A percentile compares a stretch with the other conserved stretches of the same genome.
These are phyloP conservation scores for Casuarina glauca DNA, from an alignment of 306 rosid species.

Conservation along the genomic window DNA sequence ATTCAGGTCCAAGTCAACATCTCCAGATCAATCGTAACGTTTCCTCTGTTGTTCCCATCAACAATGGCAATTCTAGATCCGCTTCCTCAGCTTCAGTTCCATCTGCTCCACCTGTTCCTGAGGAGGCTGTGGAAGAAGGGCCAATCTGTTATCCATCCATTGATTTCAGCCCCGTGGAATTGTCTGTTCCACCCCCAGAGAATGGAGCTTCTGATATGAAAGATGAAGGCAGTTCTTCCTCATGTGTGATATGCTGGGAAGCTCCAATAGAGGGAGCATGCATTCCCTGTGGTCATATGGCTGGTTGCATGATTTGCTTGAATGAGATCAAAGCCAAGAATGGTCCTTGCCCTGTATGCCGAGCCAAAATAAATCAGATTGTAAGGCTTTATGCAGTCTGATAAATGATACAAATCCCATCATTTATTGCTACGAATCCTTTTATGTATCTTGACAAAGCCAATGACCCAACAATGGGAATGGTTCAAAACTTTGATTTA, in stretches of 20 bases:
- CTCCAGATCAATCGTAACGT: neutral
- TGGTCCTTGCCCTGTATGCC: conserved; percentile 31
- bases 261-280: conserved; percentile 28
- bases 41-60: conserved; percentile 1
- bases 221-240: conserved; percentile 14
- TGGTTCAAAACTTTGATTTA: neutral
- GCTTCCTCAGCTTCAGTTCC: conserved; percentile 12
- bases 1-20: conserved; percentile 7
- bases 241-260: conserved; percentile 27
- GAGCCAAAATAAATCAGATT: conserved; percentile 21
- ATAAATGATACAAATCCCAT: neutral
- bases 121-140: conserved; percentile 23
- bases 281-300: conserved; percentile 32
- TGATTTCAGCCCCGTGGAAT: conserved; percentile 2
- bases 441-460: too few relatives aligned
- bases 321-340: conserved; percentile 28
- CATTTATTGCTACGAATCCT: too few relatives aligned
- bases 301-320: conserved; percentile 34
- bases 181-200: conserved; percentile 1
- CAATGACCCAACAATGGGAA: neutral
- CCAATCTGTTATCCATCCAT: conserved; percentile 25
- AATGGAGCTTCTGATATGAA: conserved; percentile 14
- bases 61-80: neutral
- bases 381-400: conserved; percentile 22
- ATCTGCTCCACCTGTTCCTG: conserved; percentile 30